These are phyloP conservation scores for Gossypium aridum DNA, from an alignment of 441 rosid species.

Conservation along the genomic window DNA sequence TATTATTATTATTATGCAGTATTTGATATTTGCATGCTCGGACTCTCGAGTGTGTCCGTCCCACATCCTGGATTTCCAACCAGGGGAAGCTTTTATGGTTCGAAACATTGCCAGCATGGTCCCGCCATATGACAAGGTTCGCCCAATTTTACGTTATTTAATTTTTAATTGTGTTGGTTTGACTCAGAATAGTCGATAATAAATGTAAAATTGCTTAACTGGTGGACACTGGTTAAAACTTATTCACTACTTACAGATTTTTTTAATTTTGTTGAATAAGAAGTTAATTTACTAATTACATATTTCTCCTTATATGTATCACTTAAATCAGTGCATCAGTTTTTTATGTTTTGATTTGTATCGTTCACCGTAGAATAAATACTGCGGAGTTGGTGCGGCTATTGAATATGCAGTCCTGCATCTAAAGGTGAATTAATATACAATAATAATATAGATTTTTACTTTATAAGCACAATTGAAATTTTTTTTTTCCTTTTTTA, in stretches of 20 bases:
- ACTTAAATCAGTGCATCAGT: not conserved
- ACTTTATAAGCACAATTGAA: not conserved
- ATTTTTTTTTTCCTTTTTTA: not conserved
- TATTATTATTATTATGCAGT: not conserved
- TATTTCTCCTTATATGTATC: not conserved
- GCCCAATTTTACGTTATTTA: not conserved
- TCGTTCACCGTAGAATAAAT: slow-evolving; percentile 44
- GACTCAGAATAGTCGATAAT: not conserved
- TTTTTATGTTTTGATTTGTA: not conserved
- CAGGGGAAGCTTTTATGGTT: slow-evolving; percentile 92
- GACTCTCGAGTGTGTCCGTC: slow-evolving; percentile 98
- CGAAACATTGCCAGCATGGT: slow-evolving; percentile 93
- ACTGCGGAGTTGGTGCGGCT: slow-evolving; percentile 88
- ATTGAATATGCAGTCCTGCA: slow-evolving; percentile 93
- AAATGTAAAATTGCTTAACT: not conserved
- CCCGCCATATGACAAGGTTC: slow-evolving; percentile 80
- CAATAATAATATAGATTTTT: not conserved
- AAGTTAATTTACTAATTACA: not conserved
- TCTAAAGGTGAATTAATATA: slow-evolving; percentile 50
- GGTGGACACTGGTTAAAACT: not conserved
- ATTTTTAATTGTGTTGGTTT: not conserved
- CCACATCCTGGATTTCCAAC: slow-evolving; percentile 82
- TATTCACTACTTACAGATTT: not conserved
- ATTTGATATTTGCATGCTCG: slow-evolving; percentile 79
- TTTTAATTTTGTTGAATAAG: not conserved